Percentiles rank a stretch among this genome's conserved stretches.
phyloP scores from a whole-genome alignment of 257 asterid genomes.

The Voacanga thouarsii region DNA sequence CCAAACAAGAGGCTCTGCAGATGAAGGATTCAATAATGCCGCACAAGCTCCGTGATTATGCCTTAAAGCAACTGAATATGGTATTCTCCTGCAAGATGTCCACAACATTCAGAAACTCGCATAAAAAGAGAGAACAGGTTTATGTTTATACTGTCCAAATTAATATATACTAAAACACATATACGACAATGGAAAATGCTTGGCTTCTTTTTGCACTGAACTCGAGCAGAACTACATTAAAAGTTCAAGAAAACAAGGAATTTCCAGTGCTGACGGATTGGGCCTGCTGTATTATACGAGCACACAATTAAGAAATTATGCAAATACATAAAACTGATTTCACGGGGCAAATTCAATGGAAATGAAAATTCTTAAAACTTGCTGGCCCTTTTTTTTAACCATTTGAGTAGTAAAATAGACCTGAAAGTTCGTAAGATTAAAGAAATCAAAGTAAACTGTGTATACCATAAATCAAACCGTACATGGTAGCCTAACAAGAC shows the following conservation, averaged over 20 bases:
- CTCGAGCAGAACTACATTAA: neutral
- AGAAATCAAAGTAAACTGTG: neutral
- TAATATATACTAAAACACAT: neutral
- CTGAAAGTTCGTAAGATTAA: neutral
- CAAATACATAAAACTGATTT: neutral
- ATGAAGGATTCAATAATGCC: constrained; percentile 79
- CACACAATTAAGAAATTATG: neutral
- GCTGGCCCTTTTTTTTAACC: neutral
- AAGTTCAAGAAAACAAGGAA: neutral
- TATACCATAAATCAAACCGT: neutral
- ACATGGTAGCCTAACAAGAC: too few relatives aligned
- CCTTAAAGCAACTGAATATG: constrained; percentile 71
- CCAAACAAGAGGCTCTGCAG: constrained; percentile 98
- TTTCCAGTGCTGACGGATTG: neutral
- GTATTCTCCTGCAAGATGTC: constrained; percentile 69
- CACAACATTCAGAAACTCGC: neutral
- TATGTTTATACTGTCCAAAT: neutral
- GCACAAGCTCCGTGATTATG: constrained; percentile 80
- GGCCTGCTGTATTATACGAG: neutral
- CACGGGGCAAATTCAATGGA: neutral
- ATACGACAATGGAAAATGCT: neutral
- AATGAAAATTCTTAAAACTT: neutral
- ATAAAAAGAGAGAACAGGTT: neutral
- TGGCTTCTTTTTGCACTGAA: neutral
- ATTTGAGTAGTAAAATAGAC: neutral